Evolutionary conservation across 257 asterid genomes (phyloP).

Genomic region (Nicotiana benthamiana): DNA sequence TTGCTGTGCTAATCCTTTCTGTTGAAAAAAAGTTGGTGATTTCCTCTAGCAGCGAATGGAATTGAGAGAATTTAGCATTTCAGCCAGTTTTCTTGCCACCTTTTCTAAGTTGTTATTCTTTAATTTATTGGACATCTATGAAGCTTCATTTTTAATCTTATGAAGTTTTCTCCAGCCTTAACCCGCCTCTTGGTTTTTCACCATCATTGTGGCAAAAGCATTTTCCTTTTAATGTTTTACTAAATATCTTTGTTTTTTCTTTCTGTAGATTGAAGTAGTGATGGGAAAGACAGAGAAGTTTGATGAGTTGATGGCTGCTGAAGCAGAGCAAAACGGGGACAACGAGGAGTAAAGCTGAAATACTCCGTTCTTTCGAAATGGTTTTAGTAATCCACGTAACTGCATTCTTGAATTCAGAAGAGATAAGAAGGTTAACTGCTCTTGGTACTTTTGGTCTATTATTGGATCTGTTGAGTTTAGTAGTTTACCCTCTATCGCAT

Average conservation of each 20-base stretch:
- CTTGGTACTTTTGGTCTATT: background rate
- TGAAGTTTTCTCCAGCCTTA: background rate
- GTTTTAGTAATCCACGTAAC: background rate
- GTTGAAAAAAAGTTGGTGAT: background rate
- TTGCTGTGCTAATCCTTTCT: background rate
- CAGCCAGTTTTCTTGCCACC: background rate
- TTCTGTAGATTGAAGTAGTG: background rate
- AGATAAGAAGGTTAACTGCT: background rate
- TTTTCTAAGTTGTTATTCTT: background rate
- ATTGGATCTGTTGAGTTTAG: background rate
- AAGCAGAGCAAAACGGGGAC: background rate
- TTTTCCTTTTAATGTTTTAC: background rate
- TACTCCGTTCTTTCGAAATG: background rate
- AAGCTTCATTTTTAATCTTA: background rate
- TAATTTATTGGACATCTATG: background rate
- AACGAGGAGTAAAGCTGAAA: background rate
- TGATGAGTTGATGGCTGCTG: background rate
- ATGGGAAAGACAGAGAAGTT: background rate
- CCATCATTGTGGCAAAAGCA: background rate
- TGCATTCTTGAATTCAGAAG: background rate
- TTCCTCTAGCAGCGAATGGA: background rate
- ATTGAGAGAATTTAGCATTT: background rate
- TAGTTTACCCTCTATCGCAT: background rate
- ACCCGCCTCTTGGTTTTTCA: background rate
- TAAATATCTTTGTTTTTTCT: background rate